A percentile compares a stretch with the other conserved stretches of the same genome.
Evolutionary conservation across 805 yeast species (phyloP).

Genomic region (Isabelozyma heimii): DNA sequence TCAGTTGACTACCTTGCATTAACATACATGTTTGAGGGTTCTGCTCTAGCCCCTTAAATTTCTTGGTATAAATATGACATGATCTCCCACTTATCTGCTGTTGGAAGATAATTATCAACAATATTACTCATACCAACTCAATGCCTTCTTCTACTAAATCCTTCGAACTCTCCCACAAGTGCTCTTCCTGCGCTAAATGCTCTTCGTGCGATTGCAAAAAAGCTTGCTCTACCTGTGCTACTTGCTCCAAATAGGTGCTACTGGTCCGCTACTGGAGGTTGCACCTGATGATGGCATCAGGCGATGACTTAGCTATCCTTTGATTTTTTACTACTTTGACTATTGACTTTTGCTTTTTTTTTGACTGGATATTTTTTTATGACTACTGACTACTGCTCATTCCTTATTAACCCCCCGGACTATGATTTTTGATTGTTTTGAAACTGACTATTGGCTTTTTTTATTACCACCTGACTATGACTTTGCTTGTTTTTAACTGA

Average conservation of each 20-base stretch:
- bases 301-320: background rate
- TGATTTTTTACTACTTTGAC: background rate
- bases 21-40: no score
- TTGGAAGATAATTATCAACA: background rate
- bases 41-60: background rate
- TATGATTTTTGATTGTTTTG: background rate
- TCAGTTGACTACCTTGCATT: background rate
- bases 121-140: background rate
- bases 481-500: background rate
- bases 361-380: background rate
- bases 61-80: background rate
- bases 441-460: background rate
- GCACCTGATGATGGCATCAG: no score
- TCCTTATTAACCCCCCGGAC: no score
- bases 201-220: background rate
- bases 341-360: background rate
- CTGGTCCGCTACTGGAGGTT: background rate
- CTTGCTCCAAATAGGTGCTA: background rate
- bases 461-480: background rate
- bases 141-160: background rate
- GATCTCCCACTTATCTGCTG: background rate
- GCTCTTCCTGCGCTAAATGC: background rate
- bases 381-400: conserved; percentile 1
- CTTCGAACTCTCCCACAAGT: background rate
- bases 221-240: background rate